Conservation (phyloP, 306 rosid species). For the Casuarina cunninghamiana region DNA sequence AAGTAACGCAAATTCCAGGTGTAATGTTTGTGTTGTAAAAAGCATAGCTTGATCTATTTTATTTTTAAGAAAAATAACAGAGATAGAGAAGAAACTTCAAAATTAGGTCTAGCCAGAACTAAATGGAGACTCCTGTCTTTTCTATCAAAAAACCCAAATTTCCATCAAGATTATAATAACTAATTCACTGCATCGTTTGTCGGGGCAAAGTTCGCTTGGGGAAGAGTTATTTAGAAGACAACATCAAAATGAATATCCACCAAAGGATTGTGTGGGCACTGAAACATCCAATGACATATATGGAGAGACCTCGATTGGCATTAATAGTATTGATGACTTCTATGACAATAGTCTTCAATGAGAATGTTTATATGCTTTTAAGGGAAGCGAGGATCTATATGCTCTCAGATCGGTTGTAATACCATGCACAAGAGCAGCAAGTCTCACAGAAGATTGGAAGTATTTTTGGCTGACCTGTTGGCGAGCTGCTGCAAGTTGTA, state of each 20-base stretch:
- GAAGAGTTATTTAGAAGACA: too few species aligned
- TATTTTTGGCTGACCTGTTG: constrained; percentile 55
- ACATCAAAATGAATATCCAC: too few species aligned
- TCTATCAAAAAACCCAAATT: not conserved
- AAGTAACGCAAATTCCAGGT: not conserved
- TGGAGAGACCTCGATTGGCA: not conserved
- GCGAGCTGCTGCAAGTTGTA: constrained; percentile 82
- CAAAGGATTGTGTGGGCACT: not conserved
- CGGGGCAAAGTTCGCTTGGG: too few species aligned
- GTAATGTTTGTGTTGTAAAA: not conserved
- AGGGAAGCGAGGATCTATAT: not conserved
- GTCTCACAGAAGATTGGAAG: constrained; percentile 13
- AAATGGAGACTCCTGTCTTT: not conserved
- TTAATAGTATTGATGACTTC: not conserved
- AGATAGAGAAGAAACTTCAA: not conserved
- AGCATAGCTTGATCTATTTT: not conserved
- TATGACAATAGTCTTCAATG: not conserved
- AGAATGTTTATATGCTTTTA: not conserved
- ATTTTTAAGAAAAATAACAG: too few species aligned
- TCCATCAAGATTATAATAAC: too few species aligned
- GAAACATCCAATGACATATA: not conserved
- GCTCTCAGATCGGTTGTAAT: not conserved
- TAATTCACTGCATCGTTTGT: too few species aligned
- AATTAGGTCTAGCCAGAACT: not conserved
- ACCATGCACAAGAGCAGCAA: not conserved